Evolutionary conservation across 1,284 basidiomycete genomes (phyloP).

Genomic region (Ceratobasidium sp.): DNA sequence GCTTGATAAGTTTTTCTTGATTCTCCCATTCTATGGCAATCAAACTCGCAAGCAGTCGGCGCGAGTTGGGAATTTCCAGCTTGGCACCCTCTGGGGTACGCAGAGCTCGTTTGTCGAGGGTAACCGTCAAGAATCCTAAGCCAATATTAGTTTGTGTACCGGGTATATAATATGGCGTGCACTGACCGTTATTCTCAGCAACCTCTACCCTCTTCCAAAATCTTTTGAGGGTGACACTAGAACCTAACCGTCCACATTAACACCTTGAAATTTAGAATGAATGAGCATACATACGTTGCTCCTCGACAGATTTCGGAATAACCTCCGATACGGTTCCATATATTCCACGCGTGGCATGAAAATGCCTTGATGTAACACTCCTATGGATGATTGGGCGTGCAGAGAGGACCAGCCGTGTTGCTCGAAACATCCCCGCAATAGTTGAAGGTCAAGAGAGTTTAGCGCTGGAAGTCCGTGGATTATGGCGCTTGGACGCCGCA

Average conservation of each 20-base stretch:
- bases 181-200: conserved; percentile 59
- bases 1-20: conserved; percentile 84
- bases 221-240: conserved; percentile 79
- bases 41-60: conserved; percentile 76
- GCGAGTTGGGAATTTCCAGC: conserved; percentile 72
- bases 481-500: conserved; percentile 26
- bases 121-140: conserved; percentile 64
- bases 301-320: conserved; percentile 57
- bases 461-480: conserved; percentile 15
- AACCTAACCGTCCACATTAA: conserved; percentile 59
- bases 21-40: conserved; percentile 97
- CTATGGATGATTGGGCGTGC: background rate
- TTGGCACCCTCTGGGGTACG: conserved; percentile 84
- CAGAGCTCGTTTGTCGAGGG: conserved; percentile 82
- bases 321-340: conserved; percentile 10
- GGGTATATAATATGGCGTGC: background rate
- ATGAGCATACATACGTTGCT: conserved; percentile 3
- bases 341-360: background rate
- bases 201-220: conserved; percentile 91
- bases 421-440: conserved; percentile 21
- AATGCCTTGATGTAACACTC: background rate
- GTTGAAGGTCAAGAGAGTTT: background rate
- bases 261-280: background rate
- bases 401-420: conserved; percentile 11
- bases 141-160: background rate